Evolutionary conservation across 306 rosid genomes (phyloP).

Genomic region (Pachyrhizus erosus): DNA sequence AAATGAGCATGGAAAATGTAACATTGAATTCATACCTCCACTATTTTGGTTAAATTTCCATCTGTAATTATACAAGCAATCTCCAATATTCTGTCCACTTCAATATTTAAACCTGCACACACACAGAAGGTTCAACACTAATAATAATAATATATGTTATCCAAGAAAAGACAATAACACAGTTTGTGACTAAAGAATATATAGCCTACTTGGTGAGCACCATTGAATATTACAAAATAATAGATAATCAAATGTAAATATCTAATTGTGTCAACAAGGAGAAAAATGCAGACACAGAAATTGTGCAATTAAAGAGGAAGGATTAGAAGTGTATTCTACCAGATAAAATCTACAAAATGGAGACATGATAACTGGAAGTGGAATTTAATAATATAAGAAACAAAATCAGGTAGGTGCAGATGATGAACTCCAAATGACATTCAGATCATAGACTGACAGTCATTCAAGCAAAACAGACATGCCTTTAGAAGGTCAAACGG

Average conservation of each 20-base stretch:
- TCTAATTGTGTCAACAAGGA: not conserved
- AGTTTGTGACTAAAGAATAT: constrained; percentile 1
- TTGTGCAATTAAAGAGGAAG: not conserved
- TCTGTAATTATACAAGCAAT: constrained; percentile 94
- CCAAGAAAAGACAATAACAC: constrained; percentile 5
- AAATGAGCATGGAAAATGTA: not conserved
- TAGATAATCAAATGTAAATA: not conserved
- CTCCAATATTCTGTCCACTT: constrained; percentile 89
- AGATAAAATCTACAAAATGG: not conserved
- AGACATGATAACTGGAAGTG: not conserved
- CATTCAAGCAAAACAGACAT: not conserved
- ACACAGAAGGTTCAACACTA: not conserved
- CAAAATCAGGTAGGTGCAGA: not conserved
- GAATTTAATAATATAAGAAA: not conserved
- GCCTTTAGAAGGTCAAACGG: not conserved
- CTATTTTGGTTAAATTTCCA: constrained; percentile 72
- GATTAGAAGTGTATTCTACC: not conserved
- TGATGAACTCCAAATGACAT: not conserved
- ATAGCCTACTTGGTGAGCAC: not conserved
- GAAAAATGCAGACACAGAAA: not conserved
- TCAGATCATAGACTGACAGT: not conserved
- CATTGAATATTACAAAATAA: not conserved
- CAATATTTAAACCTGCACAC: constrained; percentile 78
- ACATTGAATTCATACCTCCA: constrained; percentile 68
- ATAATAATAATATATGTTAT: not conserved